Conservation (phyloP, 805 yeast species). For the Candida taoyuanica region DNA sequence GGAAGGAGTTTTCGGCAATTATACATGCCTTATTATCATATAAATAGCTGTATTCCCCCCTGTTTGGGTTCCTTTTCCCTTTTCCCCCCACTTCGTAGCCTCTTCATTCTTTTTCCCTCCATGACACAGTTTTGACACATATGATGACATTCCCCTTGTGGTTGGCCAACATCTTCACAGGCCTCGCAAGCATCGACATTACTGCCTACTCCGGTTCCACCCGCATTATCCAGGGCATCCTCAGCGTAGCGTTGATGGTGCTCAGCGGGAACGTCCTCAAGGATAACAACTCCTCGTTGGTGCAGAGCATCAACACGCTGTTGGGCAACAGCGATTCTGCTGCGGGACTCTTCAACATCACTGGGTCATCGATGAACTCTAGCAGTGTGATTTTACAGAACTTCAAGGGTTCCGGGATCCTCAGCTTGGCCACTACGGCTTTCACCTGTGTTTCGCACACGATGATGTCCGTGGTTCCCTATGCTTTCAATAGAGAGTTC, state of each 20-base stretch:
- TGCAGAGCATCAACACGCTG: not conserved
- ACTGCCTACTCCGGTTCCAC: constrained; percentile 7
- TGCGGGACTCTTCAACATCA: constrained; percentile 1
- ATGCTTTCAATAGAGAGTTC: constrained; percentile 5
- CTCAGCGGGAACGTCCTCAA: constrained; percentile 7
- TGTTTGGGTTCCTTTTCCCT: no score
- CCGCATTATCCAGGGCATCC: constrained; percentile 8
- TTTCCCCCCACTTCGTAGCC: no score
- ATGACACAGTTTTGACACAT: no score
- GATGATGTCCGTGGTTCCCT: constrained; percentile 6
- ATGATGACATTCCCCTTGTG: constrained; percentile 4
- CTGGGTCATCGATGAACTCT: constrained; percentile 1
- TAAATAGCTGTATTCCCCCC: no score
- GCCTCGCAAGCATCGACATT: constrained; percentile 7
- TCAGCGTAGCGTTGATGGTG: constrained; percentile 2
- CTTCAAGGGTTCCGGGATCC: constrained; percentile 2
- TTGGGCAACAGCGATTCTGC: constrained; percentile 1
- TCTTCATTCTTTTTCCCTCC: no score
- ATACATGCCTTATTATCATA: no score
- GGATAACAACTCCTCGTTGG: constrained; percentile 2
- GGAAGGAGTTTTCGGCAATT: no score
- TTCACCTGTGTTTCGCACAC: constrained; percentile 11
- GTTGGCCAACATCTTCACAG: constrained; percentile 9
- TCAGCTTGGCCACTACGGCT: constrained; percentile 5
- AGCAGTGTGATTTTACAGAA: not conserved